Conservation (phyloP, 202 grass and related monocot genomes). For the Bolboschoenoplectus hybrid region DNA sequence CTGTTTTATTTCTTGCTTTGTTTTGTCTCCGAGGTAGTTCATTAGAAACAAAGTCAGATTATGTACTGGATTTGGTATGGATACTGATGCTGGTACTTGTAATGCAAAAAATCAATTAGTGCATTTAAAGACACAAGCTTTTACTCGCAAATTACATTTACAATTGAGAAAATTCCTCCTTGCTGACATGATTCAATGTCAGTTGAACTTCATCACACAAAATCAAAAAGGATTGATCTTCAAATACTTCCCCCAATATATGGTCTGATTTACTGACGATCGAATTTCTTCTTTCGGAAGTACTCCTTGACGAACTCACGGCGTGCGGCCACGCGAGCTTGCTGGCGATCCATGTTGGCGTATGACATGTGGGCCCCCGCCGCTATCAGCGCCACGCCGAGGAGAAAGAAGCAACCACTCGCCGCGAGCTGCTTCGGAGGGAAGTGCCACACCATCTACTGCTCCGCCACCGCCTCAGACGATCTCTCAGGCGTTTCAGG, state of each 20-base stretch:
- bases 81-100: neutral
- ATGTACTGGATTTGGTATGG: neutral
- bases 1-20: neutral
- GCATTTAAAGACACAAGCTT: neutral
- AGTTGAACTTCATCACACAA: neutral
- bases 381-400: slow-evolving; percentile 30
- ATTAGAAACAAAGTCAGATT: neutral
- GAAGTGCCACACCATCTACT: slow-evolving; percentile 37
- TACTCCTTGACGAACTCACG: slow-evolving; percentile 45
- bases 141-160: neutral
- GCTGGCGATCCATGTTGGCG: slow-evolving; percentile 38
- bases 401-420: slow-evolving; percentile 24
- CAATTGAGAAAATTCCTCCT: neutral
- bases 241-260: neutral
- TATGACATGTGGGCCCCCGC: slow-evolving; percentile 40
- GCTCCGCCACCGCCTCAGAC: neutral
- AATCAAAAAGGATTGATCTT: neutral
- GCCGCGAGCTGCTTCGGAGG: slow-evolving; percentile 38
- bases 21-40: neutral
- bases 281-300: slow-evolving; percentile 45
- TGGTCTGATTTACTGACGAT: neutral
- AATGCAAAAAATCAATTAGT: neutral
- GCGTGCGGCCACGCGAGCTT: slow-evolving; percentile 38
- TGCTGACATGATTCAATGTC: neutral
- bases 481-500: neutral